Percentiles rank a stretch among this genome's conserved stretches.
Evolutionary conservation across 768 basidiomycete genomes (phyloP).

Genomic region (Podaxis sp.): DNA sequence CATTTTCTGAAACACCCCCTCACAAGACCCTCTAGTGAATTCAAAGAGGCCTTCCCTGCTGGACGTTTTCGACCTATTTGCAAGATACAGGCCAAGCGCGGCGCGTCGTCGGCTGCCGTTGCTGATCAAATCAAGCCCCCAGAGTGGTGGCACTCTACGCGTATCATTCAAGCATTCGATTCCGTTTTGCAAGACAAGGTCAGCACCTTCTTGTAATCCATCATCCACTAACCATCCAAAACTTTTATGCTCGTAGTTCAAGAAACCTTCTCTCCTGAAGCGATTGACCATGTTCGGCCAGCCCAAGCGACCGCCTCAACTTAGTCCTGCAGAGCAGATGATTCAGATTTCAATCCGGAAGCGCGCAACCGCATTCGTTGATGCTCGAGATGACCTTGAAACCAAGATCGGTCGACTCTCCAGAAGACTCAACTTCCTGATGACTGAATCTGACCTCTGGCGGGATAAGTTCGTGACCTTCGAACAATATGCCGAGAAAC

Average conservation of each 20-base stretch:
- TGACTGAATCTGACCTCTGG: conserved; percentile 91
- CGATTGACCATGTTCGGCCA: conserved; percentile 77
- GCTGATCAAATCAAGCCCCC: conserved; percentile 90
- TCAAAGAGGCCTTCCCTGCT: conserved; percentile 93
- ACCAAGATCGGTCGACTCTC: conserved; percentile 89
- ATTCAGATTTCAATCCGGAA: conserved; percentile 89
- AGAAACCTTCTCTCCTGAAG: conserved; percentile 86
- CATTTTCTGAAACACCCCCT: conserved; percentile 3
- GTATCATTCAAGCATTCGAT: conserved; percentile 90
- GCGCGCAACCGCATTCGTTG: conserved; percentile 92
- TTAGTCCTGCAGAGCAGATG: conserved; percentile 79
- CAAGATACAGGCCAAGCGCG: conserved; percentile 84
- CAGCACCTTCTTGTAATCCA: conserved; percentile 13
- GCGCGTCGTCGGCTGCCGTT: conserved; percentile 74
- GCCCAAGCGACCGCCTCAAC: conserved; percentile 65
- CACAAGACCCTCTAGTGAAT: conserved; percentile 57
- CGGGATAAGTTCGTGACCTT: conserved; percentile 93
- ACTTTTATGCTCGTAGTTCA: conserved; percentile 50
- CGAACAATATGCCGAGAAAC: conserved; percentile 90
- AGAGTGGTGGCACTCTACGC: conserved; percentile 92
- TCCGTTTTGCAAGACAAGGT: conserved; percentile 84
- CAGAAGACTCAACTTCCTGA: conserved; percentile 84
- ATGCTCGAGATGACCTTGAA: conserved; percentile 91
- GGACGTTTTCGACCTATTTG: conserved; percentile 89
- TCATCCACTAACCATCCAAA: conserved; percentile 1